Base-by-base conservation (phyloP, 768 basidiomycete species). In the Xerocomellus dryophilus region DNA sequence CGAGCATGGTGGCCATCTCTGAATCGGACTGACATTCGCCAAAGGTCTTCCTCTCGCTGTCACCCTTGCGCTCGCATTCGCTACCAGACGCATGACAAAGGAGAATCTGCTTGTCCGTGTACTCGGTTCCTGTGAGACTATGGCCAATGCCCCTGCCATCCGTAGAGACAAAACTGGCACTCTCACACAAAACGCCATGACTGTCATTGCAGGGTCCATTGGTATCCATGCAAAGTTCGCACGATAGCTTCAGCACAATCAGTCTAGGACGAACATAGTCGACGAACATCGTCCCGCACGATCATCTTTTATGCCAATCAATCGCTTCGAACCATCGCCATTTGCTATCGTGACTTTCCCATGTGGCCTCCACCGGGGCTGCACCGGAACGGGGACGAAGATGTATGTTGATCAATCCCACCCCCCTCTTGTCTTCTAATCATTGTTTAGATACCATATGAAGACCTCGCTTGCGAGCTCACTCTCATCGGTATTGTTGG, bases 271-370 rank as follows among this genome's bases (percentile, higher is more conserved):
- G n/a, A n/a, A n/a, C n/a, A n/a, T n/a, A n/a, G n/a, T n/a, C n/a
- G n/a, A n/a, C n/a, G n/a, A n/a, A n/a, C n/a, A n/a, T n/a, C n/a
- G n/a, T n/a, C n/a, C 29, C 82, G 91, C 43, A 98, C 96, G 14
- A 98, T 95, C 71, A 95, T 96, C 60, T 96, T 97, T 73, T 98
- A 99, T 69, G 95, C 95, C 63, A 95, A 95, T 70, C 96, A 98
- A 74, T 89, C 85, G 12, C 84, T 98, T 11, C 84, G 96, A 23
- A 23, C 23, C 23, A 23, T 23, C n/a, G n/a, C n/a, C n/a, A n/a
- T n/a, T n/a, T n/a, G n/a, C n/a, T n/a, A n/a, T n/a, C n/a, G n/a
- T n/a, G n/a, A n/a, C n/a, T n/a, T n/a, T n/a, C n/a, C n/a, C n/a
- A n/a, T n/a, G n/a, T n/a, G n/a, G n/a, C n/a, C n/a, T n/a, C n/a